Evolutionary conservation across 768 basidiomycete genomes (phyloP), one percentile per base, ranked within the genome.

Genomic region (Termitomyces sp.): DNA sequence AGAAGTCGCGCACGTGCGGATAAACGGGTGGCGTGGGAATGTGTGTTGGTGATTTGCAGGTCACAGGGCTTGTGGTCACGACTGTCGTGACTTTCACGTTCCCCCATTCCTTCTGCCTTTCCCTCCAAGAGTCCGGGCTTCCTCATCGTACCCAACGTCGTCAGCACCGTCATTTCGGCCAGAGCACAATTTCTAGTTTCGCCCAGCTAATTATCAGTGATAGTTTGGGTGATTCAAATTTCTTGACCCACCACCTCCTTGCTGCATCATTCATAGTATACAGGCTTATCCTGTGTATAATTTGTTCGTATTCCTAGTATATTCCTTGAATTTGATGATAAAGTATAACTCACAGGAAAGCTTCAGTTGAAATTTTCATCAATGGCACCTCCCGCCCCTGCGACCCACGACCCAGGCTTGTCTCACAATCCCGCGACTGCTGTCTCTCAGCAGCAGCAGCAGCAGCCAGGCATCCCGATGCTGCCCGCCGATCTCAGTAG

Each of bases 321-420:
- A 21, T 40, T 30, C 27, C 16, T 52, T 35, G 19, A 25, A 56
- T 54, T 41, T 16, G 19, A 39, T 5, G n/a, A 55, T 55, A 17
- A 52, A 43, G 25, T 34, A 37, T 28, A 21, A n/a, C 25, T 3
- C 28, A 7, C 25, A 55, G 55, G 30, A 30, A 21, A 55, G 6
- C 32, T 32, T 11, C 14, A 46, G 47, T 37, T 9, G 35, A 43
- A 51, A 39, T 27, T 40, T n/a, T 25, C 54, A 53, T 28, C 52
- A 66, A 76, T 76, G 74, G 70, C 76, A 14, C 72, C 76, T 27
- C 55, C 72, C 46, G 60, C 70, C 21, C 69, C 73, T 28, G 63
- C 67, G 37, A 71, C 65, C 59, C 74, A 74, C 58, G 75, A 77
- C 61, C 72, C 74, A 44, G 65, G 69, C 28, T 65, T 75, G 60